Conservation (phyloP, 108 stramenopile genomes). For the Cylindrotheca fusiformis region DNA sequence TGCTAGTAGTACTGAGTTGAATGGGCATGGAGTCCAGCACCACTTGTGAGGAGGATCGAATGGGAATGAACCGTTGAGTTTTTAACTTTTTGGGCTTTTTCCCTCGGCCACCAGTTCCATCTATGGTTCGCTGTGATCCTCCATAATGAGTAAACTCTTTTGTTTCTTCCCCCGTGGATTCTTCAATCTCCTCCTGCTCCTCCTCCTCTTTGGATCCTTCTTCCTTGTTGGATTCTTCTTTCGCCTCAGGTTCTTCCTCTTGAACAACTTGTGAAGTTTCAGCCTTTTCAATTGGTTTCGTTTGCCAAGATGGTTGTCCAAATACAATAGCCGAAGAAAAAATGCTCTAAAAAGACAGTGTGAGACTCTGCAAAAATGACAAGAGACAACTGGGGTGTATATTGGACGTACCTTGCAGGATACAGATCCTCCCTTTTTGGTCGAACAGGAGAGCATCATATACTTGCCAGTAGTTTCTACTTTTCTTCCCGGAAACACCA, state of each 20-base stretch:
- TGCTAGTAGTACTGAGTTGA: neutral
- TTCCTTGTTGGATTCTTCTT: neutral
- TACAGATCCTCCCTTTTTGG: slow-evolving; percentile 40
- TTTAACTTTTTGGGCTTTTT: slow-evolving; percentile 9
- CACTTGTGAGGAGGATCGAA: neutral
- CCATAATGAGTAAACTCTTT: slow-evolving; percentile 47
- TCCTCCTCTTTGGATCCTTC: neutral
- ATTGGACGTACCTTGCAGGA: slow-evolving; percentile 43
- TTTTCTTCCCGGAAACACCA: slow-evolving; percentile 42
- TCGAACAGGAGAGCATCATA: slow-evolving; percentile 31
- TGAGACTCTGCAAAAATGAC: no score
- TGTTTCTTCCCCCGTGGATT: neutral
- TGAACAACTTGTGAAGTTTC: neutral
- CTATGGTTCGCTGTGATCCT: slow-evolving; percentile 67
- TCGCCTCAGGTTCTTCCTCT: neutral
- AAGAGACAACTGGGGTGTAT: no score
- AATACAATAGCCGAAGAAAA: slow-evolving; percentile 72
- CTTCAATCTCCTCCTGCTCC: neutral
- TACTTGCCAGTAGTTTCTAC: slow-evolving; percentile 35
- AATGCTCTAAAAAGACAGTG: slow-evolving; percentile 39
- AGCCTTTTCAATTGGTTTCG: slow-evolving; percentile 1
- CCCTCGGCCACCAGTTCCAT: slow-evolving; percentile 39
- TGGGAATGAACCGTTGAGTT: neutral
- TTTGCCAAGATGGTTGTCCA: slow-evolving; percentile 45
- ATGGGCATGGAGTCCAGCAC: neutral